These are phyloP conservation scores for Phoenix dactylifera DNA, from an alignment of 176 grass and related monocot species.

Conservation along the genomic window DNA sequence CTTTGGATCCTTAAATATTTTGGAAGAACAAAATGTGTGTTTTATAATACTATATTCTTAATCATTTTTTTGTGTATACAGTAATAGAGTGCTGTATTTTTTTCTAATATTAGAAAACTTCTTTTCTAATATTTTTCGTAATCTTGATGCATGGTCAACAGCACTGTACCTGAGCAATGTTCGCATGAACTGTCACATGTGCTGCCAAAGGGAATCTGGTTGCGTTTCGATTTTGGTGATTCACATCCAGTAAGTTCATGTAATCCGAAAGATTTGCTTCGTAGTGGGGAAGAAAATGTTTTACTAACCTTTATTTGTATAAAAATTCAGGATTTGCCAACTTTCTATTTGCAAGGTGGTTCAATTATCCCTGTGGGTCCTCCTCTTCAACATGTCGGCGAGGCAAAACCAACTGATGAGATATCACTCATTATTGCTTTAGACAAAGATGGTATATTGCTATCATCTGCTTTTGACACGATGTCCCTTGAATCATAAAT, in stretches of 20 bases:
- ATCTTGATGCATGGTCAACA: constrained; percentile 20
- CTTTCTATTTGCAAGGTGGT: constrained; percentile 75
- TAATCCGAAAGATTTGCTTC: constrained; percentile 2
- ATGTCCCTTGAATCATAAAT: too few relatives aligned
- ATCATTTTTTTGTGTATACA: too few relatives aligned
- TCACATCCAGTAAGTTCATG: constrained; percentile 70
- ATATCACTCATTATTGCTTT: constrained; percentile 72
- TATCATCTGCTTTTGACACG: too few relatives aligned
- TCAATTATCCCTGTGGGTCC: constrained; percentile 79
- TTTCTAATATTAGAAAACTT: neutral
- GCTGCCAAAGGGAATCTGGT: constrained; percentile 72
- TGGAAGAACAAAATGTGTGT: too few relatives aligned
- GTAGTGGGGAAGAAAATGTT: neutral
- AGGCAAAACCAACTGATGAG: constrained; percentile 79
- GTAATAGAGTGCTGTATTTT: too few relatives aligned
- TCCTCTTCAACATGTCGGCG: constrained; percentile 72
- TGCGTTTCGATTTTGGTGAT: constrained; percentile 83
- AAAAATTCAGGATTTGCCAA: constrained; percentile 61
- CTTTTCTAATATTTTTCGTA: neutral
- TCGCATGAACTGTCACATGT: constrained; percentile 57
- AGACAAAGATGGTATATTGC: constrained; percentile 65
- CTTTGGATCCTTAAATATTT: too few relatives aligned
- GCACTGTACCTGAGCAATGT: constrained; percentile 58
- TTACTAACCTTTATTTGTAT: constrained; percentile 1
- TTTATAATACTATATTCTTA: too few relatives aligned